A percentile compares a stretch with the other conserved stretches of the same genome.
Evolutionary conservation across 2,329 filamentous ascomycete genomes (phyloP).

Genomic region (Fusarium pseudocircinatum): DNA sequence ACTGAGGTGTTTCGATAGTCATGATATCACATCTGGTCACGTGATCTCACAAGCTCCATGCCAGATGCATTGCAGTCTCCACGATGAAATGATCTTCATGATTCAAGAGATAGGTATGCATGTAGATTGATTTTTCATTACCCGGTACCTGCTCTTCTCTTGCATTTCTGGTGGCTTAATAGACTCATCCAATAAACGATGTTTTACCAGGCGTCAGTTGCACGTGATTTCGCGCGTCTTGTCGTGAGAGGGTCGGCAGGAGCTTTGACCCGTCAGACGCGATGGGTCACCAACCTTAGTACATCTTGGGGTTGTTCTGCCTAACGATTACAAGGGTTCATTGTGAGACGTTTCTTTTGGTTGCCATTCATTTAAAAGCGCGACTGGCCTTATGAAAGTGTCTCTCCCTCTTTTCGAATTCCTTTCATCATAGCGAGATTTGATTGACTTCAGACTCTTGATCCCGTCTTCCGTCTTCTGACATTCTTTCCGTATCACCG

Average conservation of each 20-base stretch:
- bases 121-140: neutral
- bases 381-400: neutral
- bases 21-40: slow-evolving; percentile 47
- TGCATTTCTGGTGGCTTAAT: neutral
- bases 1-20: slow-evolving; percentile 3
- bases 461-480: neutral
- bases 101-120: neutral
- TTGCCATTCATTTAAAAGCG: slow-evolving; percentile 23
- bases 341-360: slow-evolving; percentile 23
- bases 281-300: neutral
- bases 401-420: neutral
- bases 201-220: neutral
- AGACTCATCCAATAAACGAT: neutral
- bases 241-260: neutral
- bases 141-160: neutral
- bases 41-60: slow-evolving; percentile 33
- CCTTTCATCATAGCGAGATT: neutral
- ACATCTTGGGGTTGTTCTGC: slow-evolving; percentile 29
- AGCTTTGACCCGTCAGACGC: neutral
- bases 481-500: neutral
- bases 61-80: neutral
- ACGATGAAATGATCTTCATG: neutral
- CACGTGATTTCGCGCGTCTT: neutral
- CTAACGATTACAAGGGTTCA: slow-evolving; percentile 39
- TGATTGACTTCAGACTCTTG: neutral